Conservation (phyloP, 306 rosid species). For the Herpetospermum pedunculosum region DNA sequence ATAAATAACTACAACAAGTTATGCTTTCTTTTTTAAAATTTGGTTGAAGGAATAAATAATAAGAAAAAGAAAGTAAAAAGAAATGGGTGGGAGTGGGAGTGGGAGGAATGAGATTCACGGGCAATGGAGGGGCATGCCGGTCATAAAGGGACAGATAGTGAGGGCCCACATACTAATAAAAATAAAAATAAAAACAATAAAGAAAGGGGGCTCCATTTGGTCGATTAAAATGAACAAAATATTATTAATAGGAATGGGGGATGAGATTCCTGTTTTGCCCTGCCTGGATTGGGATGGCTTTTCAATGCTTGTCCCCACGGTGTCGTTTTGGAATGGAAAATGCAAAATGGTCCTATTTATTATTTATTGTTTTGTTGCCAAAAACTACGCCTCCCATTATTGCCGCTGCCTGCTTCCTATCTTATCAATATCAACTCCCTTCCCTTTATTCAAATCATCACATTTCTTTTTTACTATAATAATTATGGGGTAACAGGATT, state of each 20-base stretch:
- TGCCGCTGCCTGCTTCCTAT: background rate
- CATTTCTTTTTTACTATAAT: too few species aligned
- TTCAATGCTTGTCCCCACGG: background rate
- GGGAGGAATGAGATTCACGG: constrained; percentile 78
- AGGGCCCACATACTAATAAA: constrained; percentile 22
- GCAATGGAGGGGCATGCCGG: constrained; percentile 57
- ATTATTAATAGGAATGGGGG: background rate
- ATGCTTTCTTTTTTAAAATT: background rate
- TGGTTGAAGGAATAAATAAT: constrained; percentile 3
- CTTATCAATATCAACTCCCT: background rate
- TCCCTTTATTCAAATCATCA: background rate
- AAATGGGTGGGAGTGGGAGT: background rate
- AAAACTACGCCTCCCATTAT: too few species aligned
- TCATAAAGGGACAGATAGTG: constrained; percentile 62
- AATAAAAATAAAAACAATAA: background rate
- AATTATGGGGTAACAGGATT: too few species aligned
- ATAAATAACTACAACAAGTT: background rate
- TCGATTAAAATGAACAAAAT: background rate
- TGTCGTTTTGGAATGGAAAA: background rate
- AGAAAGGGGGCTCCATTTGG: background rate
- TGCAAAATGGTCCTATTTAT: background rate
- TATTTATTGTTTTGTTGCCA: too few species aligned
- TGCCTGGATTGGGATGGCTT: background rate
- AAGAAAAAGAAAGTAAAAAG: background rate
- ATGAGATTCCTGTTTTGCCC: background rate